Base-by-base conservation (phyloP, 495 filamentous ascomycete genomes). In the Astrothelium macrocarpum region DNA sequence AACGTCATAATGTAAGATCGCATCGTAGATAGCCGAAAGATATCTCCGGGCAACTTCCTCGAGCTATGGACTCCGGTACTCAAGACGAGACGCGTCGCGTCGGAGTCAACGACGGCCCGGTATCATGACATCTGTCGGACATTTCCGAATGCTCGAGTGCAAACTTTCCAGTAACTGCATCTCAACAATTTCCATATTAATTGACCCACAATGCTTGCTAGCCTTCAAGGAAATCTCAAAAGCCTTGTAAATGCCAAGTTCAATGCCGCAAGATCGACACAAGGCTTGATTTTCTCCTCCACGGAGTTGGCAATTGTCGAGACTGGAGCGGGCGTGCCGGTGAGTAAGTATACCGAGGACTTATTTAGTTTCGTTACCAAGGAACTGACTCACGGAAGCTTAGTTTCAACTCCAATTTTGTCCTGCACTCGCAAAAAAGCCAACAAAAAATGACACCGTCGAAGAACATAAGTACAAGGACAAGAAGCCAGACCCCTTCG, bases 351-450 rank as follows among this genome's bases (percentile, higher is more conserved):
- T 32, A 53, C 25, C 49, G 0, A 10, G 7, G 4, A 11, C 26
- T 7, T 32, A 9, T 59, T n/a, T 45, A 36, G 32, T 14, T 32
- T 32, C 43, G 26, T 7, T 39, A 4, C 16, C 36, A 12, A 10
- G 12, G 2, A 34, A 20, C 18, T 16, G 7, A 11, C 39, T 23
- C 2, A 59, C 56, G 1, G 56, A 68, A 34, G 32, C 75, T 73
- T 25, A 87, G 84, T 92, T 87, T 73, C 88, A 93, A 79, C 78
- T 93, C 23, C 85, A 88, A 45, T 93, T 85, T 75, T 90, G 88
- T 61, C 89, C 89, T 2, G 79, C 87, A 4, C 83, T 95, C 2
- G 83, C 84, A 32, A 84, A 85, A 64, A 94, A 92, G 71, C 87
- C 88, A 5, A 78, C 71, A 75, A 12, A 75, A 75, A 11, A 75